Conservation (phyloP, 169 alveolate genomes). For the Theileria orientalis region DNA sequence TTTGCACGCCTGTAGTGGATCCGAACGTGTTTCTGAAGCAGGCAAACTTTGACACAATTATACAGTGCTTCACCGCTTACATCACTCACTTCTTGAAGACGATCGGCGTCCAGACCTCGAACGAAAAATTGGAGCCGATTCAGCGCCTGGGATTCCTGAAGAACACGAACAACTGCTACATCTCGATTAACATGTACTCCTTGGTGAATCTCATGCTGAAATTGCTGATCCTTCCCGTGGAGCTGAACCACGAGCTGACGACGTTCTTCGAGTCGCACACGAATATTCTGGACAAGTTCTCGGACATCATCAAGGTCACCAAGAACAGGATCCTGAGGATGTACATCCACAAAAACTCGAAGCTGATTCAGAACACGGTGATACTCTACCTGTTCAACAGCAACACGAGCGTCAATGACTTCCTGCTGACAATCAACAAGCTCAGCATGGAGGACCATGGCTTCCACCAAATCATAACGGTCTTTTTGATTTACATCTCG, state of each 20-base stretch:
- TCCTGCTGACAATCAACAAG: constrained; percentile 24
- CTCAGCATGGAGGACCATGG: constrained; percentile 19
- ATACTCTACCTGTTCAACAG: constrained; percentile 25
- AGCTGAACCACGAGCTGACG: constrained; percentile 2
- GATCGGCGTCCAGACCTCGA: not conserved
- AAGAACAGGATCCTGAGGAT: not conserved
- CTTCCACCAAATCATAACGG: not conserved
- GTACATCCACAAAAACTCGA: constrained; percentile 22
- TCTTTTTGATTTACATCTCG: constrained; percentile 40
- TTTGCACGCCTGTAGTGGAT: not conserved
- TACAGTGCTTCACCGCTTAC: not conserved
- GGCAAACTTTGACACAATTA: not conserved
- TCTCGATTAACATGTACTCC: constrained; percentile 3
- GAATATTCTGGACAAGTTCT: not conserved
- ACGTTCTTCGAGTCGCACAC: not conserved
- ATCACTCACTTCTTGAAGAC: not conserved
- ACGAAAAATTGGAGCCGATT: no score
- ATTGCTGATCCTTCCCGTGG: not conserved
- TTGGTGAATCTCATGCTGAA: not conserved
- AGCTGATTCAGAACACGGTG: constrained; percentile 18
- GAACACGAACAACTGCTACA: not conserved
- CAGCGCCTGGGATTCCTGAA: not conserved
- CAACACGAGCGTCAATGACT: constrained; percentile 43
- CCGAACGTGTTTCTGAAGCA: not conserved
- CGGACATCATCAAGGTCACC: not conserved